Percentiles rank a stretch among this genome's conserved stretches.
Conservation (phyloP, 75 land plant species). For the Picea glauca region DNA sequence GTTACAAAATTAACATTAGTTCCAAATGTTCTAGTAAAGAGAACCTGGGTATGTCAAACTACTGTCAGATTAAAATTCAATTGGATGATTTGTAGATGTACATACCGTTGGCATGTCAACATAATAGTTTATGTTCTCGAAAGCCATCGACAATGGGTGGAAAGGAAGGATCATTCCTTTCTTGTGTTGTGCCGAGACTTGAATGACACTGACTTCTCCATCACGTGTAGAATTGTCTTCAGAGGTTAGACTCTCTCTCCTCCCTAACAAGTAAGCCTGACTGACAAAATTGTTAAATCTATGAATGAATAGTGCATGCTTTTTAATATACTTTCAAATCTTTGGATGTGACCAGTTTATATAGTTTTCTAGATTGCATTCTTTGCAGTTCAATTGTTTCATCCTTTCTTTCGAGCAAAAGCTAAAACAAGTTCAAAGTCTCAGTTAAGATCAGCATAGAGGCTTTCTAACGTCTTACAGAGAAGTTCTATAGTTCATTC, state of each 20-base stretch:
- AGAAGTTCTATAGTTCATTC: background rate
- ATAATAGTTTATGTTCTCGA: slow-evolving; percentile 17
- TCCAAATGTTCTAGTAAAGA: no score
- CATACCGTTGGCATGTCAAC: slow-evolving; percentile 31
- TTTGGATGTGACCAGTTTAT: no score
- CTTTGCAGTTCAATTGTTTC: background rate
- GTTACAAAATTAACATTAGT: slow-evolving; percentile 1
- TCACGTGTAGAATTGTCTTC: no score
- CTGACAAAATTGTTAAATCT: no score
- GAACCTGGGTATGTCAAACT: no score
- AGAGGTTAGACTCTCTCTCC: no score
- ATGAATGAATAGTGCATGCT: no score
- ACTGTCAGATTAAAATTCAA: no score
- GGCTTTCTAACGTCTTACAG: background rate
- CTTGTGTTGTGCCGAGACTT: no score
- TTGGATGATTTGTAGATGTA: slow-evolving; percentile 17
- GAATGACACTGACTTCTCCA: no score
- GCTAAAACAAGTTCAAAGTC: background rate
- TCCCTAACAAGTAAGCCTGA: no score
- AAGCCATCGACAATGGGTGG: slow-evolving; percentile 28
- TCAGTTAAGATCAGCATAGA: background rate
- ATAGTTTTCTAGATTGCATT: background rate
- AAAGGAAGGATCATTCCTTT: background rate
- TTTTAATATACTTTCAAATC: no score
- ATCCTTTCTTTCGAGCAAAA: background rate